A percentile compares a stretch with the other conserved stretches of the same genome.
phyloP scores from a whole-genome alignment of 2,329 filamentous ascomycete species.

The Ascochyta rabiei region DNA sequence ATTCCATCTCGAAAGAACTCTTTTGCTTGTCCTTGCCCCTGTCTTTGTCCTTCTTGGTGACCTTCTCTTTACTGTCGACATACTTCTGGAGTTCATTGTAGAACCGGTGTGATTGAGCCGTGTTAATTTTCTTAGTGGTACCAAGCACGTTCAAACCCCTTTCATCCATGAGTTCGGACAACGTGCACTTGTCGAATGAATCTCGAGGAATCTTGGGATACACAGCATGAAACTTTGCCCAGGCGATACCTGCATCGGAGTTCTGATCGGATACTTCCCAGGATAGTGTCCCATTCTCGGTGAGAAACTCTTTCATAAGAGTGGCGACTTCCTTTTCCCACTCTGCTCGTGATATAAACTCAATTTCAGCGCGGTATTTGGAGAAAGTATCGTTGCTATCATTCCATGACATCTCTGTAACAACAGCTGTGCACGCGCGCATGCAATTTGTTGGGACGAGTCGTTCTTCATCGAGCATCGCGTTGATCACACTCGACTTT shows the following conservation, averaged over 20 bases:
- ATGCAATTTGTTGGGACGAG: constrained; percentile 63
- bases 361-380: constrained; percentile 62
- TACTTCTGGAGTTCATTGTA: constrained; percentile 56
- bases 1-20: constrained; percentile 39
- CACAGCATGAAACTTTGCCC: constrained; percentile 59
- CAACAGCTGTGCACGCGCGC: constrained; percentile 66
- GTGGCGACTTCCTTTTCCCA: constrained; percentile 61
- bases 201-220: constrained; percentile 54
- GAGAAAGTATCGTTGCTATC: constrained; percentile 44
- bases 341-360: constrained; percentile 60
- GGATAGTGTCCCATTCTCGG: constrained; percentile 48
- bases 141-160: constrained; percentile 56
- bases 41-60: constrained; percentile 39
- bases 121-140: constrained; percentile 49
- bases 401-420: constrained; percentile 67
- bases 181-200: constrained; percentile 41
- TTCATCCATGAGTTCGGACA: constrained; percentile 53
- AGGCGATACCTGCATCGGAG: constrained; percentile 56
- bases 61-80: constrained; percentile 63
- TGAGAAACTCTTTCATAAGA: constrained; percentile 57
- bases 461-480: constrained; percentile 66
- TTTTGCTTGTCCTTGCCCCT: constrained; percentile 32
- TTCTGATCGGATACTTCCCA: constrained; percentile 51
- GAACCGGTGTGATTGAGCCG: constrained; percentile 50
- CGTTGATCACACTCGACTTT: constrained; percentile 68